Evolutionary conservation across 768 basidiomycete species (phyloP), one percentile per base, ranked within the genome.

Genomic region (Leccinum arenicola): DNA sequence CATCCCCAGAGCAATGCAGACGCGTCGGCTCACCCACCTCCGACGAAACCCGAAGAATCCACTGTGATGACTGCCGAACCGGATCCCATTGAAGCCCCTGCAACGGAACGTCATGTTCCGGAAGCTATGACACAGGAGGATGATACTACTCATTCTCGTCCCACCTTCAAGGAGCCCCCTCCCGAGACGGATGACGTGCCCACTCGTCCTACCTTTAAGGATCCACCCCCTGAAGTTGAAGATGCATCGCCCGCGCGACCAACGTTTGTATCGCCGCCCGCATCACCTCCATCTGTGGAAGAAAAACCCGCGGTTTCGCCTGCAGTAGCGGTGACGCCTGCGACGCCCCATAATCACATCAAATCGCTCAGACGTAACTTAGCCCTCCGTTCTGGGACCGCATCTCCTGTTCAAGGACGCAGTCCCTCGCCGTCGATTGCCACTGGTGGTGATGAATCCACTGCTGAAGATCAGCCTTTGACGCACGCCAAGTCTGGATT

Each of bases 161-260:
- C 85, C 0, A 55, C 67, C 2, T 89, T 88, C 73, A 87, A 81
- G 66, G 84, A 86, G 59, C 87, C 87, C 15, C 82, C 83, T 38
- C 82, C 84, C 6, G 74, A 73, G 55, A 56, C 47, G 12, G 73
- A 74, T 12, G 69, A 68, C 52, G 25, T 56, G 17, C 70, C 74
- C 17, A 62, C 71, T 4, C 75, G 76, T 35, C 86, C 86, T 6
- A 58, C 70, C 0, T 89, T 87, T 72, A 87, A 78, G 66, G 85
- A 85, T 55, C 87, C 86, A 8, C 82, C 84, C 25, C 83, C 83
- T 4, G 87, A 87, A 72, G 62, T 72, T 25, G 83, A 84, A 53
- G 78, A 82, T 45, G 68, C 31, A 23, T 54, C 47, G 52, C 68
- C 40, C 57, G 40, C 31, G 10, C 66, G 63, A 17, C 61, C 63